Evolutionary conservation across 1,284 basidiomycete genomes (phyloP).

Genomic region (Volvariella volvacea): DNA sequence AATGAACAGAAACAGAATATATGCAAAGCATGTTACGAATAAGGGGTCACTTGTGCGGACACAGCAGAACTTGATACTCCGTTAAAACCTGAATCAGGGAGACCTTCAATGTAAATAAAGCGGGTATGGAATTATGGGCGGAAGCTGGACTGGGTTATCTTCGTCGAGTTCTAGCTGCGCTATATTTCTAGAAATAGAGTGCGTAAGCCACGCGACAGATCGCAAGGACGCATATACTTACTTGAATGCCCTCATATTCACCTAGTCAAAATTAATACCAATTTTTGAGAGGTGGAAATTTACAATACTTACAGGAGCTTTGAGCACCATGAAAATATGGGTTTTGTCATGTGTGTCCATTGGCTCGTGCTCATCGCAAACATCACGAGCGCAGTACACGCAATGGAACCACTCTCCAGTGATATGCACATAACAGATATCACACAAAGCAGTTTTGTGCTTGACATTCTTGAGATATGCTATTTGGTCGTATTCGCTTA

Average conservation of each 20-base stretch:
- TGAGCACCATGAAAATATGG: constrained; percentile 84
- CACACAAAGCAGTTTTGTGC: constrained; percentile 67
- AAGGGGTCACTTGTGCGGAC: too few relatives aligned
- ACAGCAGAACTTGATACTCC: too few relatives aligned
- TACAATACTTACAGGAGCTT: constrained; percentile 54
- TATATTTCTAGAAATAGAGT: constrained; percentile 7
- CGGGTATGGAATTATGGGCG: constrained; percentile 53
- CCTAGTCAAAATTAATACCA: too few relatives aligned
- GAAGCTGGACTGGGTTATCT: constrained; percentile 44
- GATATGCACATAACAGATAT: constrained; percentile 70
- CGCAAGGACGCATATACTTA: constrained; percentile 20
- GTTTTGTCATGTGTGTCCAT: constrained; percentile 75
- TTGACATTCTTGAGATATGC: constrained; percentile 65
- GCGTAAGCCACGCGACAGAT: not conserved
- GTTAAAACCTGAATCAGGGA: too few relatives aligned
- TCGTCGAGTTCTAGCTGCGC: constrained; percentile 51
- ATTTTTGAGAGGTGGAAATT: not conserved
- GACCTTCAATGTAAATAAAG: constrained; percentile 37
- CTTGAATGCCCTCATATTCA: constrained; percentile 58
- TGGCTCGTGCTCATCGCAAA: constrained; percentile 74
- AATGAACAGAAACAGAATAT: too few relatives aligned
- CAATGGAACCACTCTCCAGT: constrained; percentile 84
- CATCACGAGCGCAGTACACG: constrained; percentile 76
- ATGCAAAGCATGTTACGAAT: too few relatives aligned
- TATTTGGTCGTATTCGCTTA: constrained; percentile 19